Base-by-base conservation (phyloP, 2,329 filamentous ascomycete genomes). In the Zelopaecilomyces penicillatus region DNA sequence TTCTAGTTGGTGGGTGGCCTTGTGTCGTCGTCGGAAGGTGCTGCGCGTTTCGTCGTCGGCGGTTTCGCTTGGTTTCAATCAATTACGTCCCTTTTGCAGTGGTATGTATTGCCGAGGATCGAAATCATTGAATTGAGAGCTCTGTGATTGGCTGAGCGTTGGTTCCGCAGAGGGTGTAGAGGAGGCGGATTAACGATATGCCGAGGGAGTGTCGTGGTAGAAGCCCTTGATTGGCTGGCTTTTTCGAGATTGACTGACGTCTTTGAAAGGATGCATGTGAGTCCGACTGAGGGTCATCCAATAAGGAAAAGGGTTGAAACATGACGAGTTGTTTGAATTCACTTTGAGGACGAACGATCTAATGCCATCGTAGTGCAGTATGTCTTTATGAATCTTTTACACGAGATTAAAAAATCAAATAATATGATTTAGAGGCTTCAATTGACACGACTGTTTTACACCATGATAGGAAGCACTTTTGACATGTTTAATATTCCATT, bases 171-270 rank as follows among this genome's bases (percentile, higher is more conserved):
- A 12, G 30, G 12, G 55, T 53, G 44, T 49, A 30, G 38, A 39
- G 52, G 53, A 48, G 40, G 28, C 51, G 61, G 54, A 63, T 61
- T 43, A 63, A 60, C 42, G 34, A 52, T 53, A 37, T 46, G 52
- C 58, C 56, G 52, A 9, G 3, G 3, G 0, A 5, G 2, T 1
- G 3, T 30, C n/a, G 35, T 32, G 8, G 30, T 19, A 19, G 28
- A n/a, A 9, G 6, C 36, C 29, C 46, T 37, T 63, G 56, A 64
- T 64, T 64, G 62, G 61, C 41, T 42, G 42, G 39, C 7, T 32
- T 35, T 50, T 50, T 37, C 28, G 19, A 34, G 51, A 51, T 53
- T 32, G 41, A 32, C 44, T 42, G 48, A 43, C 31, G 12, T 3
- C 8, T n/a, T 5, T 19, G 19, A 19, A 33, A 37, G 28, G 44